Evolutionary conservation across 2,329 filamentous ascomycete genomes (phyloP), one percentile per base, ranked within the genome.

Genomic region (Aspergillus bombycis): DNA sequence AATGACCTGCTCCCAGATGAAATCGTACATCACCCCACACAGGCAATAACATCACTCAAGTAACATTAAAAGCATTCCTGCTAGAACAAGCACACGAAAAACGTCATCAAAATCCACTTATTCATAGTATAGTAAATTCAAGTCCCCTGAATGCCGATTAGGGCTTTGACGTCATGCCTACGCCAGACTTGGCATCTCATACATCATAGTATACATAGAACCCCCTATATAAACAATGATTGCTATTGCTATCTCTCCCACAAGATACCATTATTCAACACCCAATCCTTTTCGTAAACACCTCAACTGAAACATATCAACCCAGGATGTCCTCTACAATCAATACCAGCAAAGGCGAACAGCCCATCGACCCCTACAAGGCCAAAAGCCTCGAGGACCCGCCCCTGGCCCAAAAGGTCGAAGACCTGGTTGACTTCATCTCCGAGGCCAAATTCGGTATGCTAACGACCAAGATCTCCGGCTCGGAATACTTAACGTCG

Each of bases 381-480:
- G 88, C 91, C 64, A 87, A 89, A 79, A 93, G 91, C 80, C 82
- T 88, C 62, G 85, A 93, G 71, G 92, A 96, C 53, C 81, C 86
- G 69, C 82, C 88, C 3, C 79, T 93, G 38, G 86, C 91, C 70
- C 86, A 92, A 67, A 96, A 96, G 82, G 83, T 96, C 66, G 85
- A 90, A 63, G 91, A 91, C 64, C 85, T 96, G 45, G 82, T 84
- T 71, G 80, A 83, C 16, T 96, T 96, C 78, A 86, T 92, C 74
- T 84, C 86, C 43, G 83, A 84, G 66, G 86, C 85, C 82, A 96
- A 96, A 80, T 96, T 93, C 75, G 91, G 91, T 78, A 92, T 96
- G 90, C 89, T 96, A 88, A 95, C 93, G 10, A 96, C 93, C 26
- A 85, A 89, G 57, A 64, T 73, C 43, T 88, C 85, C 2, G 82